These are phyloP conservation scores for Eucalyptus erythrocorys DNA, from an alignment of 345 rosid species.

Conservation along the genomic window DNA sequence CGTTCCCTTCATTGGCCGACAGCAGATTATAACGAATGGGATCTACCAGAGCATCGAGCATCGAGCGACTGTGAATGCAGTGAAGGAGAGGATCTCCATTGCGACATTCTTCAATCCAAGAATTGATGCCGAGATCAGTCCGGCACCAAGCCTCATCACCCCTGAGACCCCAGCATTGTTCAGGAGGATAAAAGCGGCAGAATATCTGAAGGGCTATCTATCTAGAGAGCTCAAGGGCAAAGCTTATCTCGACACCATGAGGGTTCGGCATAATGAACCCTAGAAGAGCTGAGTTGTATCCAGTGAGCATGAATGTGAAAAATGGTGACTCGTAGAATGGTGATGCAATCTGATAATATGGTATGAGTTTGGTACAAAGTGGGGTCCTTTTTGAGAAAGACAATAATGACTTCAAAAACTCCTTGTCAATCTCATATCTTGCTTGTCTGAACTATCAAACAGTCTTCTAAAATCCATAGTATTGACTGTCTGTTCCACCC, in stretches of 20 bases:
- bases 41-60: constrained; percentile 7
- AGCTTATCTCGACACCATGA: constrained; percentile 1
- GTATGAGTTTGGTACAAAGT: background rate
- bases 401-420: background rate
- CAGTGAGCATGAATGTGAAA: background rate
- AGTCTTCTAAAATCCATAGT: background rate
- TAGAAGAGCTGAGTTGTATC: background rate
- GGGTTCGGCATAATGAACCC: background rate
- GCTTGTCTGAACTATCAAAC: background rate
- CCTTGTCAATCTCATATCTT: background rate
- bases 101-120: background rate
- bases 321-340: background rate
- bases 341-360: background rate
- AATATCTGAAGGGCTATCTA: background rate
- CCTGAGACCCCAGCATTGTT: background rate
- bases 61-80: background rate
- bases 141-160: background rate
- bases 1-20: background rate
- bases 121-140: background rate
- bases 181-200: background rate
- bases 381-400: background rate
- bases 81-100: background rate
- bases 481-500: background rate
- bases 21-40: constrained; percentile 4
- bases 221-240: background rate